A percentile compares a stretch with the other conserved stretches of the same genome.
Conservation (phyloP, 805 yeast species). For the Isabelozyma pseudorhagii region DNA sequence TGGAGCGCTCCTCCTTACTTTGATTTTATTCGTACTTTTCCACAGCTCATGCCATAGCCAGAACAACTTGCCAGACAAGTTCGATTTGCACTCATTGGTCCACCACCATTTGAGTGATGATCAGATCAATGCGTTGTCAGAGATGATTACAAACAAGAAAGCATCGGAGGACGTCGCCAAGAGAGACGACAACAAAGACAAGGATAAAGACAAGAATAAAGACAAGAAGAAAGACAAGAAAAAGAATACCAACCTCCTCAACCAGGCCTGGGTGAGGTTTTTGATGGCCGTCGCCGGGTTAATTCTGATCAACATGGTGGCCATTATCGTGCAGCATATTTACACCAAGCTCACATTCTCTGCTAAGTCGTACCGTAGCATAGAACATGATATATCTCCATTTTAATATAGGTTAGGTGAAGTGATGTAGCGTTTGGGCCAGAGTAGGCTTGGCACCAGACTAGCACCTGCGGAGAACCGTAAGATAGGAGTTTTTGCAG, state of each 20-base stretch:
- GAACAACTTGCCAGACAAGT: background rate
- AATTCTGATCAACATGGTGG: slow-evolving; percentile 31
- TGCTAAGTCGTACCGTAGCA: slow-evolving; percentile 27
- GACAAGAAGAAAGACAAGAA: slow-evolving; percentile 1
- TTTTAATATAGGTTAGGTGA: slow-evolving; percentile 12
- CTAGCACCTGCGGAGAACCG: too few species aligned
- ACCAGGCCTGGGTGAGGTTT: slow-evolving; percentile 27
- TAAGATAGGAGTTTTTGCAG: too few species aligned
- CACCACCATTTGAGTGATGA: background rate
- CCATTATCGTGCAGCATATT: slow-evolving; percentile 36
- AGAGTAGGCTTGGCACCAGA: too few species aligned
- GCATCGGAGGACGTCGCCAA: background rate
- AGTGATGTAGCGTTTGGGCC: background rate
- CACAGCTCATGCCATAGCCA: background rate
- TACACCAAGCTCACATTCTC: slow-evolving; percentile 25
- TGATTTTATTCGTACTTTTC: background rate
- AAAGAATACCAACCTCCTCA: slow-evolving; percentile 5
- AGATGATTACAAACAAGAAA: background rate
- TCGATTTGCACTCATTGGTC: background rate
- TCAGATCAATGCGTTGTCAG: background rate
- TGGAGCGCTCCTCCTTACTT: background rate
- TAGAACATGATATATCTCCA: slow-evolving; percentile 36
- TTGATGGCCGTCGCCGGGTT: slow-evolving; percentile 33
- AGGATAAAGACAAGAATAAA: background rate
- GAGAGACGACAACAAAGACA: background rate